Conservation (phyloP, 1,139 yeast species). For the Yamadazyma taylorii region DNA sequence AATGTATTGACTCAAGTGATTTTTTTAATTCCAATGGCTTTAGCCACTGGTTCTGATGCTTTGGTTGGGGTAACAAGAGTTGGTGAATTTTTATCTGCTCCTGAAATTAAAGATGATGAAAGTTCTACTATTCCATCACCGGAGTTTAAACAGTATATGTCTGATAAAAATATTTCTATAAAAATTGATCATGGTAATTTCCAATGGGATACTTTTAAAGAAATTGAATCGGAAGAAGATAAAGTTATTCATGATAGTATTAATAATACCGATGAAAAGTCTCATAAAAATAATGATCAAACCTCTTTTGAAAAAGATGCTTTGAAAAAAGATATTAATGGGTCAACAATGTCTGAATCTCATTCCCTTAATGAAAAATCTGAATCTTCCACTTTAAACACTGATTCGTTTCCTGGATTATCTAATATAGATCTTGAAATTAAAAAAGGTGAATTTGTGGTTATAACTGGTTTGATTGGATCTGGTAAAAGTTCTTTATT, state of each 20-base stretch:
- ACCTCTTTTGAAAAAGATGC: background rate
- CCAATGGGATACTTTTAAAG: slow-evolving; percentile 43
- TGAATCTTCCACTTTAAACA: slow-evolving; percentile 4
- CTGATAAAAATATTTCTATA: slow-evolving; percentile 25
- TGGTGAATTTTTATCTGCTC: slow-evolving; percentile 47
- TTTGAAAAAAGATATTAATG: background rate
- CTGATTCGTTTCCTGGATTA: slow-evolving; percentile 29
- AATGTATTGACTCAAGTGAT: slow-evolving; percentile 53
- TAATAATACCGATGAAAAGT: background rate
- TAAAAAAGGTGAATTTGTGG: slow-evolving; percentile 61
- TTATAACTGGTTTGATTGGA: slow-evolving; percentile 70
- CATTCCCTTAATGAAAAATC: background rate
- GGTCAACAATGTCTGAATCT: background rate
- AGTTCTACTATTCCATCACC: slow-evolving; percentile 7
- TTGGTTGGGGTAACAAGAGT: slow-evolving; percentile 62
- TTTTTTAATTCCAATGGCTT: slow-evolving; percentile 70
- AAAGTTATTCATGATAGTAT: slow-evolving; percentile 1
- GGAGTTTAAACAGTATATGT: slow-evolving; percentile 15
- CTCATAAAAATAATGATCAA: background rate
- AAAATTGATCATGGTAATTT: slow-evolving; percentile 28
- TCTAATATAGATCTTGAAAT: slow-evolving; percentile 43
- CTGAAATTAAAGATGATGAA: slow-evolving; percentile 30
- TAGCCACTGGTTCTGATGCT: slow-evolving; percentile 71
- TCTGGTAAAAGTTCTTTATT: slow-evolving; percentile 67
- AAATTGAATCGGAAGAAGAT: slow-evolving; percentile 16